phyloP scores from a whole-genome alignment of 108 stramenopile genomes.

The Stephanodiscus triporus region DNA sequence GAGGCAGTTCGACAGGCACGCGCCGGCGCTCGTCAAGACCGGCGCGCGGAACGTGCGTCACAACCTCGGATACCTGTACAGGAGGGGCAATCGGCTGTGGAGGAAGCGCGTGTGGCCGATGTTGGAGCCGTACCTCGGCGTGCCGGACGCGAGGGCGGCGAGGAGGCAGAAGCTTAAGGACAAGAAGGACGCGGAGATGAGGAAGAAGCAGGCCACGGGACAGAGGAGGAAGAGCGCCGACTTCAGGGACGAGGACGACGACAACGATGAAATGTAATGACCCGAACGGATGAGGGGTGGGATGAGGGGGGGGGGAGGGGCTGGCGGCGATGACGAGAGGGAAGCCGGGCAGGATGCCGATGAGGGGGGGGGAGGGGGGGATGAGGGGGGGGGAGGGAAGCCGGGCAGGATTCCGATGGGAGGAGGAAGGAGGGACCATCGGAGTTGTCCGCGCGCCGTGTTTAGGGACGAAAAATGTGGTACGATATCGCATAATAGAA shows the following conservation, averaged over 20 bases:
- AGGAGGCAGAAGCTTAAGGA: slow-evolving; percentile 82
- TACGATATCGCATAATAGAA: no score
- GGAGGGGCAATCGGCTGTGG: slow-evolving; percentile 70
- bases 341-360: no score
- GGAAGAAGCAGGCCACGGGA: slow-evolving; percentile 46
- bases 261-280: slow-evolving; percentile 68
- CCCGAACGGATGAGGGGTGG: neutral
- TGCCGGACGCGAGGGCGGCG: slow-evolving; percentile 70
- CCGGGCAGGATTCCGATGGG: no score
- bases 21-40: slow-evolving; percentile 72
- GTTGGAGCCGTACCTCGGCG: slow-evolving; percentile 82
- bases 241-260: slow-evolving; percentile 84
- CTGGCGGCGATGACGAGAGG: no score
- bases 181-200: slow-evolving; percentile 64
- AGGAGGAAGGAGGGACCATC: no score
- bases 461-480: no score
- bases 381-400: no score
- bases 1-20: slow-evolving; percentile 71
- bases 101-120: slow-evolving; percentile 83
- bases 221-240: slow-evolving; percentile 70
- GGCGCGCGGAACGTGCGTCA: slow-evolving; percentile 78
- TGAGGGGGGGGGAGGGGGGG: no score
- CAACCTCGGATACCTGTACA: slow-evolving; percentile 72
- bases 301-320: no score
- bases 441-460: no score